Percentiles rank a stretch among this genome's conserved stretches.
Evolutionary conservation across 768 basidiomycete genomes (phyloP).

Genomic region (Xerocomellus chrysenteron): DNA sequence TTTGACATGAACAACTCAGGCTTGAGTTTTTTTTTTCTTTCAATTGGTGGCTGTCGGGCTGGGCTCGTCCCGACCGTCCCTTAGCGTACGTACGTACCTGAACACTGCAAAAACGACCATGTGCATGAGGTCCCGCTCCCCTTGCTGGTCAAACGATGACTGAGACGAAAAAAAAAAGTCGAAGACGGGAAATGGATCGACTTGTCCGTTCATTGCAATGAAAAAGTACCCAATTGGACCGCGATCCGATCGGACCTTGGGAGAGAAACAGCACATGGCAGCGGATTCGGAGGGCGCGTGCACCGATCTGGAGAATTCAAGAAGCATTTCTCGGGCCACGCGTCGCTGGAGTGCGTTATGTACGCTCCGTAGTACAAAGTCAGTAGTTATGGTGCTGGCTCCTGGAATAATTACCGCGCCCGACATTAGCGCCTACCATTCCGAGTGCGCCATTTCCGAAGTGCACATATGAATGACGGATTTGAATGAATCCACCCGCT

Average conservation of each 20-base stretch:
- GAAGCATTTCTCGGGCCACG: background rate
- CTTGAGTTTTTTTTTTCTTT: no score
- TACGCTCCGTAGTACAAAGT: no score
- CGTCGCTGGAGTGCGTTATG: background rate
- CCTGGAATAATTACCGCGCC: slow-evolving; percentile 7
- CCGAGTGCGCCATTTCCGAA: background rate
- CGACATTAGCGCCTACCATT: background rate
- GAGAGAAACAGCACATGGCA: background rate
- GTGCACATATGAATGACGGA: no score
- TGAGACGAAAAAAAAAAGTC: background rate
- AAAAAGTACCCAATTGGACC: background rate
- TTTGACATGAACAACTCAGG: background rate
- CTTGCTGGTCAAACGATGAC: background rate
- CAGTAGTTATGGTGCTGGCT: background rate
- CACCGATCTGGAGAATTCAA: background rate
- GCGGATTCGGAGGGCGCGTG: background rate
- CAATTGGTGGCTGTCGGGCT: background rate
- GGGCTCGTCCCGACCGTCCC: background rate
- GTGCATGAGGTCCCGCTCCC: background rate
- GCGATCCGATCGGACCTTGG: slow-evolving; percentile 9
- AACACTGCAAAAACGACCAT: background rate
- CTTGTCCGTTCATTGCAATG: background rate
- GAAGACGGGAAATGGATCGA: background rate
- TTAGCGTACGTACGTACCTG: background rate
- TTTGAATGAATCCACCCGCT: background rate